Percentiles rank a stretch among this genome's conserved stretches.
Evolutionary conservation across 805 yeast species (phyloP).

Genomic region (Metschnikowia colocasiae): DNA sequence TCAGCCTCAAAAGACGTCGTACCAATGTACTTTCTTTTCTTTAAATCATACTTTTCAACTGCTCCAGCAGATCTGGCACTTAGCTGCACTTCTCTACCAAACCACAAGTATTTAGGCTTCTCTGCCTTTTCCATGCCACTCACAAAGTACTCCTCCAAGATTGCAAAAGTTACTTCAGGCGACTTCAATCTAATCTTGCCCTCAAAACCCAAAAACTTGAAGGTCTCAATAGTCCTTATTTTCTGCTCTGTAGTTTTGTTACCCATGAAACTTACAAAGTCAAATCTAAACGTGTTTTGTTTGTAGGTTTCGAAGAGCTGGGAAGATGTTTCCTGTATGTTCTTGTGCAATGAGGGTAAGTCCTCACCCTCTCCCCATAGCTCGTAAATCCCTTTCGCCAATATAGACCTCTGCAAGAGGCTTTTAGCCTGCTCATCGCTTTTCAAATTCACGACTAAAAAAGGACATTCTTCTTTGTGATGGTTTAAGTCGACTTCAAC

Average conservation of each 20-base stretch:
- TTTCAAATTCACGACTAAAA: conserved; percentile 61
- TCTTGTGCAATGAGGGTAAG: conserved; percentile 55
- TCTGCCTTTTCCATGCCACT: conserved; percentile 46
- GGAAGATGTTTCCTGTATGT: conserved; percentile 34
- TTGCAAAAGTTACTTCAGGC: conserved; percentile 66
- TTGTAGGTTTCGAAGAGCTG: conserved; percentile 38
- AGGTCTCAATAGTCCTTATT: conserved; percentile 64
- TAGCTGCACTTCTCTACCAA: conserved; percentile 67
- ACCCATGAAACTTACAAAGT: conserved; percentile 74
- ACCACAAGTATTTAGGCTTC: conserved; percentile 56
- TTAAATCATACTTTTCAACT: conserved; percentile 76
- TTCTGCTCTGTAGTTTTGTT: conserved; percentile 49
- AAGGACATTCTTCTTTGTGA: conserved; percentile 63
- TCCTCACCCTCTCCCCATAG: conserved; percentile 71
- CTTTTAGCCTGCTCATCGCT: conserved; percentile 64
- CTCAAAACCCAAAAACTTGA: conserved; percentile 62
- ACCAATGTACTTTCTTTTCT: conserved; percentile 82
- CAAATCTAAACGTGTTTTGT: conserved; percentile 69
- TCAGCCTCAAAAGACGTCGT: conserved; percentile 98
- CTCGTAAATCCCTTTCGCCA: conserved; percentile 76
- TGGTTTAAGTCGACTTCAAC: conserved; percentile 56
- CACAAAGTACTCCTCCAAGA: conserved; percentile 68
- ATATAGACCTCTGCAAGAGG: conserved; percentile 62
- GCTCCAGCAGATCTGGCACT: conserved; percentile 62
- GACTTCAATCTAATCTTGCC: conserved; percentile 78